These are phyloP conservation scores for Tuber indicum DNA, from an alignment of 495 filamentous ascomycete genomes.

Conservation along the genomic window DNA sequence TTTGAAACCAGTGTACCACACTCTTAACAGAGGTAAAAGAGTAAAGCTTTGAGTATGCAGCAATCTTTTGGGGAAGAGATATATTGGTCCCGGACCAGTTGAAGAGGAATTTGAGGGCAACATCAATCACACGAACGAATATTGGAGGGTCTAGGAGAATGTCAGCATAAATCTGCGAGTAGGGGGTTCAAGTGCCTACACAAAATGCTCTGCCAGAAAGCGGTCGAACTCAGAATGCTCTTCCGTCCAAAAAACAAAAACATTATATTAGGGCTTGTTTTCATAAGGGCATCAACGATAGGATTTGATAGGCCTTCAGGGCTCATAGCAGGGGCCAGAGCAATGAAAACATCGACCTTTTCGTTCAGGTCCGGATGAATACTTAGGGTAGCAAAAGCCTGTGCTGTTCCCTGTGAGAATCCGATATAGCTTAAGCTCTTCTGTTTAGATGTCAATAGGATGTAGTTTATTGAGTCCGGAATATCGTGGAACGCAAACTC, in stretches of 20 bases:
- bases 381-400: constrained; percentile 91
- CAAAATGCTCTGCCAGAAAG: constrained; percentile 94
- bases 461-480: constrained; percentile 85
- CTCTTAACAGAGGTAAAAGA: constrained; percentile 93
- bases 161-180: constrained; percentile 2
- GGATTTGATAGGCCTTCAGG: constrained; percentile 78
- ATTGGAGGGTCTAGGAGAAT: constrained; percentile 67
- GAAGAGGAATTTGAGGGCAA: constrained; percentile 73
- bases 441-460: constrained; percentile 74
- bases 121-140: constrained; percentile 82
- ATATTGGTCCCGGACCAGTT: constrained; percentile 87
- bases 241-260: constrained; percentile 93
- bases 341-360: constrained; percentile 93
- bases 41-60: constrained; percentile 93
- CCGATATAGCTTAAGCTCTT: constrained; percentile 90
- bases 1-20: constrained; percentile 98
- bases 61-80: constrained; percentile 78
- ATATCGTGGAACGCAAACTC: constrained; percentile 98
- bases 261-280: constrained; percentile 85
- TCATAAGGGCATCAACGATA: constrained; percentile 85
- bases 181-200: constrained; percentile 21
- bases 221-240: constrained; percentile 83
- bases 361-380: constrained; percentile 89
- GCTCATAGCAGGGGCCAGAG: constrained; percentile 94
- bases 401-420: constrained; percentile 93